These are phyloP conservation scores for Trifolium pratense DNA, from an alignment of 306 rosid genomes.

Conservation along the genomic window DNA sequence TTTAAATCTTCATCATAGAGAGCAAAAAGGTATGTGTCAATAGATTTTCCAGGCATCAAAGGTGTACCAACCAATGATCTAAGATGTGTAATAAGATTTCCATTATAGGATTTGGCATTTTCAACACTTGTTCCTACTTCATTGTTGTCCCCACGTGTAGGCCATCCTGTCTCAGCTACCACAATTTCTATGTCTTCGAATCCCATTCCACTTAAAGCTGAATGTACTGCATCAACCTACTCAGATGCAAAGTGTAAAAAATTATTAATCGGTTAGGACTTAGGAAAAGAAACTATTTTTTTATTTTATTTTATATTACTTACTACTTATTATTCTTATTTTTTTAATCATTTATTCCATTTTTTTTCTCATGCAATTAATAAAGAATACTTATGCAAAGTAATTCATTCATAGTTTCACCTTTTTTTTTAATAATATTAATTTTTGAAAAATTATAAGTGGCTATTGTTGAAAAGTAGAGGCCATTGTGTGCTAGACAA, in stretches of 20 bases:
- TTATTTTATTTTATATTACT: too few species aligned
- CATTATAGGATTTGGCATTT: slow-evolving; percentile 87
- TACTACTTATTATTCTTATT: too few species aligned
- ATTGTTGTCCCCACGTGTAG: slow-evolving; percentile 72
- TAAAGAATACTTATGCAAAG: too few species aligned
- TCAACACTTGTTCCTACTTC: slow-evolving; percentile 73
- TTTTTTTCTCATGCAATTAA: too few species aligned
- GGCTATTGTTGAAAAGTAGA: too few species aligned
- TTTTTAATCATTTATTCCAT: too few species aligned
- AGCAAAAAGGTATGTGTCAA: slow-evolving; percentile 78
- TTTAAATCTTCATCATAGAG: slow-evolving; percentile 83
- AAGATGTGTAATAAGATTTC: slow-evolving; percentile 82
- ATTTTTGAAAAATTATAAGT: too few species aligned
- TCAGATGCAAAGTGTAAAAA: background rate
- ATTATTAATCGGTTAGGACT: too few species aligned
- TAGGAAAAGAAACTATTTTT: too few species aligned
- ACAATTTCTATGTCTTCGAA: slow-evolving; percentile 69
- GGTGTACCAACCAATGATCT: slow-evolving; percentile 93
- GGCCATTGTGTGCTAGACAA: background rate
- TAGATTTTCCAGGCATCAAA: slow-evolving; percentile 89
- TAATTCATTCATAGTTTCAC: too few species aligned
- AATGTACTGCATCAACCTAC: slow-evolving; percentile 87
- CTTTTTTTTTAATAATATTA: too few species aligned
- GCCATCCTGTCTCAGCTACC: slow-evolving; percentile 97
- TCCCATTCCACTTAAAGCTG: slow-evolving; percentile 70